Conservation (phyloP, 2,329 filamentous ascomycete species). For the Basipetospora chlamydospora region DNA sequence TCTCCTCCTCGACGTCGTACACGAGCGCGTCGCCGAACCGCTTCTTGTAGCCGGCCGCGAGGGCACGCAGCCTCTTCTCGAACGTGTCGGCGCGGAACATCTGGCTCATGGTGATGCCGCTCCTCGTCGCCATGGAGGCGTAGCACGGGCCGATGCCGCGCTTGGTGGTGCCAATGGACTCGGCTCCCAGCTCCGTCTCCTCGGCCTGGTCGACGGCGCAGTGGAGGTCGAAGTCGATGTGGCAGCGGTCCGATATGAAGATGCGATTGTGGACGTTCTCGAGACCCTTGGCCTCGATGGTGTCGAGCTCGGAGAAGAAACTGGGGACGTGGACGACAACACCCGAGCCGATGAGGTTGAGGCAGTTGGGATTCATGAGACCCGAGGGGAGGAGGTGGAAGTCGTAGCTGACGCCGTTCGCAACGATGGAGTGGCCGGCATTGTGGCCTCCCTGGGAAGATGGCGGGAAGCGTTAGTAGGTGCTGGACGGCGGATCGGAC, state of each 20-base stretch:
- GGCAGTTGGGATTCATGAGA: slow-evolving; percentile 53
- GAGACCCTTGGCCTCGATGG: slow-evolving; percentile 25
- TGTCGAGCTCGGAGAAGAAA: slow-evolving; percentile 19
- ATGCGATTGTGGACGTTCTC: slow-evolving; percentile 30
- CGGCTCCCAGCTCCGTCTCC: slow-evolving; percentile 33
- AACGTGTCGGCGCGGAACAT: slow-evolving; percentile 54
- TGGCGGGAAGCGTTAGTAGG: not conserved
- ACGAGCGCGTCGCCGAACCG: slow-evolving; percentile 52
- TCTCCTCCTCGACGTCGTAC: slow-evolving; percentile 56
- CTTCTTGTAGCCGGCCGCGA: slow-evolving; percentile 51
- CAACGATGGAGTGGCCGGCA: slow-evolving; percentile 7
- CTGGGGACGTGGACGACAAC: slow-evolving; percentile 47
- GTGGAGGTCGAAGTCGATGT: slow-evolving; percentile 52
- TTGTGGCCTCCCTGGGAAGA: slow-evolving; percentile 7
- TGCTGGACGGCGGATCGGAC: not conserved
- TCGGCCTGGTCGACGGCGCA: slow-evolving; percentile 55
- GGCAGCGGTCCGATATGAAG: slow-evolving; percentile 47
- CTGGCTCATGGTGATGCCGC: slow-evolving; percentile 50
- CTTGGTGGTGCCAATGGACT: slow-evolving; percentile 21
- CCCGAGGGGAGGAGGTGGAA: slow-evolving; percentile 54
- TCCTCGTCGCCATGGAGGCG: slow-evolving; percentile 28
- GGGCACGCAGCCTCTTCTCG: slow-evolving; percentile 46
- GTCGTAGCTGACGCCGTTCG: slow-evolving; percentile 11
- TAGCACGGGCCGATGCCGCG: slow-evolving; percentile 16
- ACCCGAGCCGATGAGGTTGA: slow-evolving; percentile 61